Conservation (phyloP, 768 basidiomycete genomes). For the Myochromella boudieri region DNA sequence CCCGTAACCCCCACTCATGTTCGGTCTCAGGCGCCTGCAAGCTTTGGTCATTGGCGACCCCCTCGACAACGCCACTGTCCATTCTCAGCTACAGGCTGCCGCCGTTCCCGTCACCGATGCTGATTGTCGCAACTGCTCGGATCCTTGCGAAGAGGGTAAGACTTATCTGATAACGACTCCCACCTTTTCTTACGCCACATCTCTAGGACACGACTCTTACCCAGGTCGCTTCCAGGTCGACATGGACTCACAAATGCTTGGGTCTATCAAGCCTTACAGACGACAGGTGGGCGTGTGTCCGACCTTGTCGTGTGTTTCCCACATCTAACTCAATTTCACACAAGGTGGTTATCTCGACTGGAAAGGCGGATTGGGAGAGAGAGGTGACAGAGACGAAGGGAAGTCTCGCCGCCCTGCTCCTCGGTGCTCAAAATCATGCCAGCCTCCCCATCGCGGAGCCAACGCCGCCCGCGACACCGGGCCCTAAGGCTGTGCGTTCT, state of each 20-base stretch:
- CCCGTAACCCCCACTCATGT: slow-evolving; percentile 27
- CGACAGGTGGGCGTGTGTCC: slow-evolving; percentile 58
- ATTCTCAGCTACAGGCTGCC: slow-evolving; percentile 52
- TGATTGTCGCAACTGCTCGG: slow-evolving; percentile 72
- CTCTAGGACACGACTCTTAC: slow-evolving; percentile 70
- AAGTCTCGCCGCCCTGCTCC: slow-evolving; percentile 67
- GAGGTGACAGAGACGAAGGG: slow-evolving; percentile 72
- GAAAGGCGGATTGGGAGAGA: slow-evolving; percentile 84
- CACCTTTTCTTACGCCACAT: slow-evolving; percentile 17
- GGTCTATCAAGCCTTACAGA: slow-evolving; percentile 79
- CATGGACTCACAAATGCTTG: slow-evolving; percentile 79
- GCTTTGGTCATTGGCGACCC: slow-evolving; percentile 40
- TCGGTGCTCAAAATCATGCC: slow-evolving; percentile 30
- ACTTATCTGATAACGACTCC: slow-evolving; percentile 29
- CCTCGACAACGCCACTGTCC: slow-evolving; percentile 38
- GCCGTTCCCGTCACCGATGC: slow-evolving; percentile 65
- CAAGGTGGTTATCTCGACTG: slow-evolving; percentile 87
- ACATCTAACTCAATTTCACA: slow-evolving; percentile 5
- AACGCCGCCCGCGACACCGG: slow-evolving; percentile 22
- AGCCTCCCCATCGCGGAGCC: slow-evolving; percentile 26
- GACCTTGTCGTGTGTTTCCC: slow-evolving; percentile 2
- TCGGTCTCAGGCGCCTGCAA: slow-evolving; percentile 37
- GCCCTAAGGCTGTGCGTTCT: slow-evolving; percentile 29
- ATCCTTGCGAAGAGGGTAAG: slow-evolving; percentile 75
- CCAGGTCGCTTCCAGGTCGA: slow-evolving; percentile 76